Evolutionary conservation across 2,329 filamentous ascomycete species (phyloP).

Genomic region (Neoascochyta sp.): DNA sequence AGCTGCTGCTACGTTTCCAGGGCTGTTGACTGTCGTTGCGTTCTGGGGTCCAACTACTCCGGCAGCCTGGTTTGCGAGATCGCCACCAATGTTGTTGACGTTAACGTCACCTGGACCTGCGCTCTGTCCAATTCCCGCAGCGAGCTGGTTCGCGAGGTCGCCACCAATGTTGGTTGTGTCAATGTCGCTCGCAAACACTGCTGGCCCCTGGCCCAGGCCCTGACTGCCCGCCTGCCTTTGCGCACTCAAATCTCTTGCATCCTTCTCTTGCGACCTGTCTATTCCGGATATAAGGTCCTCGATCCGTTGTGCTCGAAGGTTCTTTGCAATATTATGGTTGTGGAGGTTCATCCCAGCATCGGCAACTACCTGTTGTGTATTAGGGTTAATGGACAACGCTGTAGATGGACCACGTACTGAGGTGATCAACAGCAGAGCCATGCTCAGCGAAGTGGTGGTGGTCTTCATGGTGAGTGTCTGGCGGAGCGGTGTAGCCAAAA

Average conservation of each 20-base stretch:
- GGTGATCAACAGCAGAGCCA: slow-evolving; percentile 27
- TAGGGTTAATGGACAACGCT: slow-evolving; percentile 8
- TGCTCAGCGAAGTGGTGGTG: slow-evolving; percentile 21
- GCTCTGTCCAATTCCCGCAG: slow-evolving; percentile 9
- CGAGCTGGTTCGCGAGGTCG: slow-evolving; percentile 18
- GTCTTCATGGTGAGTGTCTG: slow-evolving; percentile 26
- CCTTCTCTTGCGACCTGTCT: slow-evolving; percentile 12
- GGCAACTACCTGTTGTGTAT: slow-evolving; percentile 20
- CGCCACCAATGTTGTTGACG: slow-evolving; percentile 10
- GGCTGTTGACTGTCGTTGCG: no score
- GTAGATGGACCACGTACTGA: slow-evolving; percentile 21
- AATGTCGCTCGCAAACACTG: slow-evolving; percentile 8
- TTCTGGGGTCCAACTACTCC: slow-evolving; percentile 11
- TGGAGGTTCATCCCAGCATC: slow-evolving; percentile 26
- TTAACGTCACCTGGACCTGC: slow-evolving; percentile 8
- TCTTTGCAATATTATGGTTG: slow-evolving; percentile 17
- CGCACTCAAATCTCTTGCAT: slow-evolving; percentile 9
- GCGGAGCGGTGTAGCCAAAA: no score
- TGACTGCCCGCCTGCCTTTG: slow-evolving; percentile 11
- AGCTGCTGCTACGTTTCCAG: no score
- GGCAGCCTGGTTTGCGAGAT: slow-evolving; percentile 18
- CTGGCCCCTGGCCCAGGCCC: slow-evolving; percentile 2
- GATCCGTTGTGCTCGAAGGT: slow-evolving; percentile 21
- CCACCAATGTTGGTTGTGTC: slow-evolving; percentile 10
- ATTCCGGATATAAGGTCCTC: slow-evolving; percentile 25